Evolutionary conservation across 108 stramenopile genomes (phyloP).

Genomic region (Cyclostephanos invisitatus): DNA sequence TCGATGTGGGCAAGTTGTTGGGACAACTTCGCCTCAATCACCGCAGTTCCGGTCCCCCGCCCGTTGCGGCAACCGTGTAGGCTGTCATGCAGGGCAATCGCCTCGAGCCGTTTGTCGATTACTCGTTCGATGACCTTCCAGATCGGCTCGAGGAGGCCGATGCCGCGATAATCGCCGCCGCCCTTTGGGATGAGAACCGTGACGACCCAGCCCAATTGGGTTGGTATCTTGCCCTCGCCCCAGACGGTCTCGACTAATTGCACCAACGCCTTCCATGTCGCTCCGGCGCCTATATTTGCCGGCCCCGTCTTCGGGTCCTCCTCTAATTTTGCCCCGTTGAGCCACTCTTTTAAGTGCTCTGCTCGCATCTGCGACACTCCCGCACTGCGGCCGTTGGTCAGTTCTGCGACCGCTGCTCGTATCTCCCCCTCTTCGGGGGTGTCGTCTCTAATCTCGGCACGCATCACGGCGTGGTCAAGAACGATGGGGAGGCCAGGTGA

Average conservation of each 20-base stretch:
- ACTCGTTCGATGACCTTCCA: too few species aligned
- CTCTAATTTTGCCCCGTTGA: neutral
- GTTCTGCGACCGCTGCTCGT: neutral
- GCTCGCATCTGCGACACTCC: constrained; percentile 15
- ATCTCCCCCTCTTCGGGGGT: too few species aligned
- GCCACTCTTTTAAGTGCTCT: constrained; percentile 20
- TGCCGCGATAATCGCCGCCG: constrained; percentile 17
- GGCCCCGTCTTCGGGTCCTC: constrained; percentile 1
- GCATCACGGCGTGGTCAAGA: too few species aligned
- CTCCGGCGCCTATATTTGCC: neutral
- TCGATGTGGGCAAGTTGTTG: constrained; percentile 18
- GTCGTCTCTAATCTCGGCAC: too few species aligned
- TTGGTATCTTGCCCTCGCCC: constrained; percentile 18
- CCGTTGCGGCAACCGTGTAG: too few species aligned
- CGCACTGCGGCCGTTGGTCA: constrained; percentile 3
- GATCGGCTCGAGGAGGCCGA: too few species aligned
- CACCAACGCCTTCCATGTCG: neutral
- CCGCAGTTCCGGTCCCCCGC: too few species aligned
- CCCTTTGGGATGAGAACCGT: constrained; percentile 35
- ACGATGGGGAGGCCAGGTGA: constrained; percentile 2
- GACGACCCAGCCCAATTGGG: constrained; percentile 4
- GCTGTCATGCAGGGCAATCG: too few species aligned
- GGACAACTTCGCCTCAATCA: constrained; percentile 23
- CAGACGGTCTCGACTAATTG: constrained; percentile 12
- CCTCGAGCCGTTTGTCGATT: too few species aligned